Evolutionary conservation across 2,329 filamentous ascomycete genomes (phyloP).

Genomic region (Didymella pomorum): DNA sequence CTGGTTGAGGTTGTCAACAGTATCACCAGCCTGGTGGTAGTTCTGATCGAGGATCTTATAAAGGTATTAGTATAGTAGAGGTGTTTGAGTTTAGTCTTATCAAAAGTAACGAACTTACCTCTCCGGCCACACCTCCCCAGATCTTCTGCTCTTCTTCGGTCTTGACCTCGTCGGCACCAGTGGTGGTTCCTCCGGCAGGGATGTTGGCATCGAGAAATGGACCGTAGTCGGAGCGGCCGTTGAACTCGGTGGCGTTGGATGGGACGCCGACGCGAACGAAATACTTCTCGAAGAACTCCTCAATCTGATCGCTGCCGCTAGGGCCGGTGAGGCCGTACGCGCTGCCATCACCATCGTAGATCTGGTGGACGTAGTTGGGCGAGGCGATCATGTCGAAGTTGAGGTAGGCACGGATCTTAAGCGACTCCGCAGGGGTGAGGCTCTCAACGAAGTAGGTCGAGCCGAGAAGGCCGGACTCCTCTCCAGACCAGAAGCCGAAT

Average conservation of each 20-base stretch:
- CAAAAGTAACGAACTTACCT: too few relatives aligned
- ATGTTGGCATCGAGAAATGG: slow-evolving; percentile 49
- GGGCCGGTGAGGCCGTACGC: slow-evolving; percentile 45
- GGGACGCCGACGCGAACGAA: slow-evolving; percentile 39
- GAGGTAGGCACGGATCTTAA: slow-evolving; percentile 51
- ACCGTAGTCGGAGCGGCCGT: slow-evolving; percentile 51
- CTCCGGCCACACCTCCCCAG: slow-evolving; percentile 47
- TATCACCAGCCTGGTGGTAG: slow-evolving; percentile 51
- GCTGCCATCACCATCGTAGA: slow-evolving; percentile 50
- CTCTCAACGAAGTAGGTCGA: slow-evolving; percentile 46
- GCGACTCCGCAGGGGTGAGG: slow-evolving; percentile 35
- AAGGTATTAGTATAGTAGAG: too few relatives aligned
- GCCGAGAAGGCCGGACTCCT: slow-evolving; percentile 51
- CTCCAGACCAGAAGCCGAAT: slow-evolving; percentile 52
- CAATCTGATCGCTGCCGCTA: slow-evolving; percentile 42
- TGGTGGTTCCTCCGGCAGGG: slow-evolving; percentile 48
- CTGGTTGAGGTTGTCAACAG: slow-evolving; percentile 44
- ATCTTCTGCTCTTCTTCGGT: slow-evolving; percentile 44
- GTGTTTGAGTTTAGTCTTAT: too few relatives aligned
- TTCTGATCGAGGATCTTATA: slow-evolving; percentile 34
- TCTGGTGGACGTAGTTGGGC: slow-evolving; percentile 47
- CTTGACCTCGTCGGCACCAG: slow-evolving; percentile 51
- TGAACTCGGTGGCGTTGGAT: slow-evolving; percentile 45
- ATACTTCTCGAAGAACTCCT: slow-evolving; percentile 46
- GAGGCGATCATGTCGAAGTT: slow-evolving; percentile 55